These are phyloP conservation scores for Triticum urartu DNA, from an alignment of 176 grass and related monocot species.

Conservation along the genomic window DNA sequence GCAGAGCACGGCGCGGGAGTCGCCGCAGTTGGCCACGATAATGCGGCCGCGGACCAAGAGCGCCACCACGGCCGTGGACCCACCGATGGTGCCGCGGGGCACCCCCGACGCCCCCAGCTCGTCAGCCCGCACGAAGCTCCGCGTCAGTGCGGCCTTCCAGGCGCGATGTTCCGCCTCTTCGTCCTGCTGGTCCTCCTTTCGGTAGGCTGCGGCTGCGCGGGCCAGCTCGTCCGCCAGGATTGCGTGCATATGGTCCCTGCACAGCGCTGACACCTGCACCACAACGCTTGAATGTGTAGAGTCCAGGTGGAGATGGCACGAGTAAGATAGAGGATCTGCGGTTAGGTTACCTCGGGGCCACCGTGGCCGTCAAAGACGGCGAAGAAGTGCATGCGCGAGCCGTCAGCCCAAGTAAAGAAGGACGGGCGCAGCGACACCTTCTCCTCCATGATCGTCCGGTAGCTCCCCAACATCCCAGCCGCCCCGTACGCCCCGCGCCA, in stretches of 20 bases:
- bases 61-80: slow-evolving; percentile 75
- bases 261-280: slow-evolving; percentile 61
- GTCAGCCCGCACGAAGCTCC: slow-evolving; percentile 40
- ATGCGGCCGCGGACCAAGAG: slow-evolving; percentile 43
- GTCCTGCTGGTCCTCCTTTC: background rate
- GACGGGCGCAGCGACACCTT: slow-evolving; percentile 42
- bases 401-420: slow-evolving; percentile 41
- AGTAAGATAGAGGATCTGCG: no score
- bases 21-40: slow-evolving; percentile 73
- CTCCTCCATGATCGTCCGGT: slow-evolving; percentile 62
- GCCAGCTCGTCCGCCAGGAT: slow-evolving; percentile 57
- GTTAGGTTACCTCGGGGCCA: slow-evolving; percentile 47
- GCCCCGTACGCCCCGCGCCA: slow-evolving; percentile 54
- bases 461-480: slow-evolving; percentile 32
- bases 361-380: slow-evolving; percentile 87
- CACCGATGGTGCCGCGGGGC: slow-evolving; percentile 37
- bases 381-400: slow-evolving; percentile 67
- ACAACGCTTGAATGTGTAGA: background rate
- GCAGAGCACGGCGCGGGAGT: slow-evolving; percentile 83
- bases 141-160: slow-evolving; percentile 50
- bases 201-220: background rate
- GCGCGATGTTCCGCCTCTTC: slow-evolving; percentile 15
- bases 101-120: slow-evolving; percentile 35
- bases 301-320: background rate
- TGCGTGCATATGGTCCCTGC: slow-evolving; percentile 63